Conservation (phyloP, 345 rosid species). For the Eucalyptus sp. region DNA sequence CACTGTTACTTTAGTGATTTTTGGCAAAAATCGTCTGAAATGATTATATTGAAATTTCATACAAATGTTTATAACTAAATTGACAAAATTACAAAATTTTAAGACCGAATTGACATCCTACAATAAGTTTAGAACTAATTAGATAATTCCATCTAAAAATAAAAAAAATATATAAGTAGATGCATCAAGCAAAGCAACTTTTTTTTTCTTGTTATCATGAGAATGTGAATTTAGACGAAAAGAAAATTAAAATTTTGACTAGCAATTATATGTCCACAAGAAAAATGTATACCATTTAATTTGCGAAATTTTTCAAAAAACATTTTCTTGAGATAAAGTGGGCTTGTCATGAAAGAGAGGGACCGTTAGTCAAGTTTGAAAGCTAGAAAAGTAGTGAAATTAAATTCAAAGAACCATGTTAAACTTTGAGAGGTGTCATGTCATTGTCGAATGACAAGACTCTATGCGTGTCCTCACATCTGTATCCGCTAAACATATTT, state of each 20-base stretch:
- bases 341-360: not conserved
- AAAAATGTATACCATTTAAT: not conserved
- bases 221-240: not conserved
- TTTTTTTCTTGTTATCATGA: not conserved
- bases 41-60: not conserved
- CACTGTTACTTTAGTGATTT: fast-evolving
- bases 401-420: not conserved
- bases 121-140: fast-evolving
- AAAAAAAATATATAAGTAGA: not conserved
- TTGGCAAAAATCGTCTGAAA: fast-evolving
- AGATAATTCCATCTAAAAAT: not conserved
- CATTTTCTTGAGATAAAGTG: not conserved
- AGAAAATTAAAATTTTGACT: not conserved
- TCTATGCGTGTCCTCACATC: not conserved
- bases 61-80: fast-evolving
- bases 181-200: not conserved
- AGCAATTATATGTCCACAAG: not conserved
- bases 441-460: not conserved
- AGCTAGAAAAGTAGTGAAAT: not conserved
- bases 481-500: not conserved
- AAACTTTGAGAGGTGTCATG: not conserved
- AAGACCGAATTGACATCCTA: fast-evolving
- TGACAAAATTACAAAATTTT: fast-evolving
- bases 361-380: not conserved
- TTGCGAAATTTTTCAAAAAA: not conserved